These are phyloP conservation scores for Pichia kluyveri DNA, from an alignment of 805 yeast genomes.

Conservation along the genomic window DNA sequence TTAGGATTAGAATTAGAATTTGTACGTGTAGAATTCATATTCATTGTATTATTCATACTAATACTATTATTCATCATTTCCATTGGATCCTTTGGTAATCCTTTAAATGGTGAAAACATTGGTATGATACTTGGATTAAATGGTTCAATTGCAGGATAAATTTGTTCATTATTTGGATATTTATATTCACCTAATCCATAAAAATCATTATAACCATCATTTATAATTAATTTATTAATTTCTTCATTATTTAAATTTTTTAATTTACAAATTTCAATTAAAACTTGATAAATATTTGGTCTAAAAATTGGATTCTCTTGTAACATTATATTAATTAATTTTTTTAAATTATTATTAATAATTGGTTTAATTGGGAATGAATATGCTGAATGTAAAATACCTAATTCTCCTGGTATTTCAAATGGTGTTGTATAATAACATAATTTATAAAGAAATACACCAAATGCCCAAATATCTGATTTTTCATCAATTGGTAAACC, in stretches of 20 bases:
- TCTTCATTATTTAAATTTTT: slow-evolving; percentile 27
- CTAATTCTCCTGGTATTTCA: slow-evolving; percentile 80
- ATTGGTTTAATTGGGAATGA: slow-evolving; percentile 64
- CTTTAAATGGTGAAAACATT: slow-evolving; percentile 24
- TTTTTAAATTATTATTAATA: slow-evolving; percentile 63
- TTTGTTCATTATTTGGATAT: slow-evolving; percentile 20
- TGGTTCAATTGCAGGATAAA: slow-evolving; percentile 21
- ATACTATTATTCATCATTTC: slow-evolving; percentile 14
- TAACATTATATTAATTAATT: slow-evolving; percentile 67
- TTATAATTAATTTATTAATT: neutral
- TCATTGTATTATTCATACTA: neutral
- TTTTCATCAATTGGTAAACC: slow-evolving; percentile 84
- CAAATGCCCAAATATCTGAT: slow-evolving; percentile 95
- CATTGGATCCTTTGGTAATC: slow-evolving; percentile 34
- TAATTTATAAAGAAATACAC: slow-evolving; percentile 81
- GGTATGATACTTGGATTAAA: slow-evolving; percentile 24
- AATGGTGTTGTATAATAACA: slow-evolving; percentile 94
- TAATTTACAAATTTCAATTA: slow-evolving; percentile 53
- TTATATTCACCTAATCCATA: slow-evolving; percentile 28
- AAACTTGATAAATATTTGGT: slow-evolving; percentile 81
- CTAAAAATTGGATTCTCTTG: slow-evolving; percentile 75
- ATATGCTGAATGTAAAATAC: slow-evolving; percentile 76
- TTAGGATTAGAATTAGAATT: neutral
- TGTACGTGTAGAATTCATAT: neutral
- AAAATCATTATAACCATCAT: slow-evolving; percentile 26